Evolutionary conservation across 2,329 filamentous ascomycete species (phyloP).

Genomic region (Pezicula carpinea): DNA sequence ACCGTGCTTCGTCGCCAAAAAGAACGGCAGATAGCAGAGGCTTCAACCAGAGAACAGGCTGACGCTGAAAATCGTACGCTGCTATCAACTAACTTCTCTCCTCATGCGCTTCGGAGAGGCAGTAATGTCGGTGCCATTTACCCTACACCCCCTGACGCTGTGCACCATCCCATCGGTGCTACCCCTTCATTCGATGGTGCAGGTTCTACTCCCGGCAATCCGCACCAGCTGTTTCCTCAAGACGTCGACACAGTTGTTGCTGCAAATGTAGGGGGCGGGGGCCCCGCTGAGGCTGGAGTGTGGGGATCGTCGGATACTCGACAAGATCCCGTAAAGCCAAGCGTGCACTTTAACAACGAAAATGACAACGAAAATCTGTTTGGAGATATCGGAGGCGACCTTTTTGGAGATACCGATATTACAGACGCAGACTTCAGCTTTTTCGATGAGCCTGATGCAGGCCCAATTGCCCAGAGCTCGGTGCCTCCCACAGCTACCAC

Average conservation of each 20-base stretch:
- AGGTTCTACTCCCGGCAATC: constrained; percentile 50
- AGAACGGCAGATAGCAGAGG: constrained; percentile 40
- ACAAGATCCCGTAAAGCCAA: constrained; percentile 19
- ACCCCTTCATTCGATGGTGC: constrained; percentile 53
- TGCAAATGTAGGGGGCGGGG: constrained; percentile 6
- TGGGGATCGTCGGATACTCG: constrained; percentile 20
- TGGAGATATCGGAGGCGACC: constrained; percentile 63
- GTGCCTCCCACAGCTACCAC: constrained; percentile 5
- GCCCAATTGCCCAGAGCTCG: constrained; percentile 18
- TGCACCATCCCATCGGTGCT: constrained; percentile 48
- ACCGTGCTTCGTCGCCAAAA: constrained; percentile 42
- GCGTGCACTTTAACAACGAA: constrained; percentile 20
- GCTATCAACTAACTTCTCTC: constrained; percentile 46
- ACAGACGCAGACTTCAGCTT: constrained; percentile 82
- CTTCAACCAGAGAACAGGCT: constrained; percentile 35
- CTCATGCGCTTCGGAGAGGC: constrained; percentile 44
- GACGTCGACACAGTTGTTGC: constrained; percentile 30
- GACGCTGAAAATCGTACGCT: constrained; percentile 38
- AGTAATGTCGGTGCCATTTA: constrained; percentile 56
- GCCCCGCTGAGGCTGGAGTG: constrained; percentile 20
- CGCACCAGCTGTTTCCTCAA: constrained; percentile 28
- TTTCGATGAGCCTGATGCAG: constrained; percentile 58
- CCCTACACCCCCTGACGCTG: constrained; percentile 65
- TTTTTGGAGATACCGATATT: constrained; percentile 67
- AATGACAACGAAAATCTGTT: constrained; percentile 56